Conservation (phyloP, 768 basidiomycete species). For the Trametes punicea region DNA sequence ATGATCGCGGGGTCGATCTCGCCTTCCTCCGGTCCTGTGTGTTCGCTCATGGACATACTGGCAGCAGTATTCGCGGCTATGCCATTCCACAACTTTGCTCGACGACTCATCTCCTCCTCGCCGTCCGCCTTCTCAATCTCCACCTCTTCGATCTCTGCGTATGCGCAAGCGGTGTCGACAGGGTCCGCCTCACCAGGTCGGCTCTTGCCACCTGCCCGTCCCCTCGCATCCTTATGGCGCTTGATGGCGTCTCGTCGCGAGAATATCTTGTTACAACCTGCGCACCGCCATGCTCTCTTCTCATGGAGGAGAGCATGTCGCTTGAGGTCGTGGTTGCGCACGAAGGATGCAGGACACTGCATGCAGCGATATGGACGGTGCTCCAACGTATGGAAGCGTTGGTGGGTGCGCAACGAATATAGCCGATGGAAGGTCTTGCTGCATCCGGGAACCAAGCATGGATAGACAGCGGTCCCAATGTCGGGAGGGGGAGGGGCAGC, state of each 20-base stretch:
- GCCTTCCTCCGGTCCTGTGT: constrained; percentile 53
- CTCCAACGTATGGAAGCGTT: constrained; percentile 53
- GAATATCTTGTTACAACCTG: constrained; percentile 71
- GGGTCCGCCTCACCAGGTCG: constrained; percentile 28
- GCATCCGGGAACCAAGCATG: constrained; percentile 66
- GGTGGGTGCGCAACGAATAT: constrained; percentile 68
- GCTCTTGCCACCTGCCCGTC: constrained; percentile 39
- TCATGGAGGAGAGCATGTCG: constrained; percentile 74
- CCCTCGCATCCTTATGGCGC: constrained; percentile 65
- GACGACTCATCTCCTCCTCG: constrained; percentile 42
- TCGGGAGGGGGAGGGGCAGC: constrained; percentile 33
- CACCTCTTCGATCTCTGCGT: constrained; percentile 48
- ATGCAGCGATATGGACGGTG: constrained; percentile 66
- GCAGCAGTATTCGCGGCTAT: constrained; percentile 38
- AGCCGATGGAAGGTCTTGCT: constrained; percentile 67
- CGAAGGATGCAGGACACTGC: constrained; percentile 70
- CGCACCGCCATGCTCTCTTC: constrained; percentile 69
- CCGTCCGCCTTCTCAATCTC: constrained; percentile 54
- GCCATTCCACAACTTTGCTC: constrained; percentile 66
- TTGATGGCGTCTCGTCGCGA: constrained; percentile 78
- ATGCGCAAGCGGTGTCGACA: constrained; percentile 40
- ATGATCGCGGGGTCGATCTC: constrained; percentile 52
- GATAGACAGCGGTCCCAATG: constrained; percentile 76
- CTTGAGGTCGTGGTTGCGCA: constrained; percentile 76
- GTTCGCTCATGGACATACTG: constrained; percentile 10